Evolutionary conservation across 331 rosid genomes (phyloP).

Genomic region (Acacia concinna): DNA sequence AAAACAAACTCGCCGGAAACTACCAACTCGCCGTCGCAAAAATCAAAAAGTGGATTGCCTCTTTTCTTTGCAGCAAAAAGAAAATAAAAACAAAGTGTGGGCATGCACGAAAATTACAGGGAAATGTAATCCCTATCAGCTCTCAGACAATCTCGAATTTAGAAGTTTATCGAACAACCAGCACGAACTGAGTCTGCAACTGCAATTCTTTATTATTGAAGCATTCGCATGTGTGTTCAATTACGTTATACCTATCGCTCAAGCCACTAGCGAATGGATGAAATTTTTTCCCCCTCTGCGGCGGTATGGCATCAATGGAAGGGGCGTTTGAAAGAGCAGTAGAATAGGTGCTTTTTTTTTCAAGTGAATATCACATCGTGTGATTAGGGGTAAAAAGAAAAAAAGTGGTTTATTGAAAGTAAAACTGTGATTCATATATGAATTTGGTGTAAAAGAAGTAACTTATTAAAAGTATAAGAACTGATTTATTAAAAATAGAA

Average conservation of each 20-base stretch:
- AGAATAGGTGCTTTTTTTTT: too few species aligned
- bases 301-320: too few species aligned
- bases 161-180: not conserved
- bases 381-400: too few species aligned
- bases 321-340: too few species aligned
- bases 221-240: not conserved
- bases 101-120: not conserved
- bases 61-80: conserved; percentile 20
- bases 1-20: conserved; percentile 37
- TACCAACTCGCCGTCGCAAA: conserved; percentile 31
- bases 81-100: not conserved
- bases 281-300: not conserved
- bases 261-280: not conserved
- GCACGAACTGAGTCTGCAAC: not conserved
- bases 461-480: too few species aligned
- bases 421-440: too few species aligned
- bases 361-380: too few species aligned
- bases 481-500: too few species aligned
- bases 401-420: too few species aligned
- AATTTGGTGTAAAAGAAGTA: too few species aligned
- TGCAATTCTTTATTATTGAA: not conserved
- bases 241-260: not conserved
- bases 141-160: not conserved
- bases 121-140: not conserved
- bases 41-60: conserved; percentile 10